These are phyloP conservation scores for Linnemannia hyalina DNA, from an alignment of 192 early-diverging fungal genomes.

Conservation along the genomic window DNA sequence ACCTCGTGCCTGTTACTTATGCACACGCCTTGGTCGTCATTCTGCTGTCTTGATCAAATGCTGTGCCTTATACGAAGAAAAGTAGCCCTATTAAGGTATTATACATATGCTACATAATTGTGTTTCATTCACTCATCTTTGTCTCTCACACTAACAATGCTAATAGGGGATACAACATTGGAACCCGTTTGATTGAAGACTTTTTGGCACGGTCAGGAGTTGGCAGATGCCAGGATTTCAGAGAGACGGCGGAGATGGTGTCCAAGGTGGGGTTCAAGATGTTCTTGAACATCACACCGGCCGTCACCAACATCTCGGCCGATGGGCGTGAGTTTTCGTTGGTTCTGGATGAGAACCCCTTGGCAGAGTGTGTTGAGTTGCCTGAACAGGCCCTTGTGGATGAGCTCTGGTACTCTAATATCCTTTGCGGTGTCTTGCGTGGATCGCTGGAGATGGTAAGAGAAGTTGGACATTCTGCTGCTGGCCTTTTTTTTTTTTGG, in stretches of 20 bases:
- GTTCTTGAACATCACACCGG: slow-evolving; percentile 93
- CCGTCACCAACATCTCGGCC: slow-evolving; percentile 82
- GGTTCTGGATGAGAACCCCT: slow-evolving; percentile 94
- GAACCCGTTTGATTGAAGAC: slow-evolving; percentile 94
- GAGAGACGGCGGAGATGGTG: slow-evolving; percentile 94
- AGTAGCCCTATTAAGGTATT: too few species aligned
- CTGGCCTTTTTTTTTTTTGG: not conserved
- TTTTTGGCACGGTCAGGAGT: slow-evolving; percentile 86
- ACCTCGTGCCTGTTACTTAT: too few species aligned
- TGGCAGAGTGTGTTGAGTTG: slow-evolving; percentile 98
- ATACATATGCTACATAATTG: not conserved
- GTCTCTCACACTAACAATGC: not conserved
- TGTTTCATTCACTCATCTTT: not conserved
- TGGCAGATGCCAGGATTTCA: slow-evolving; percentile 89
- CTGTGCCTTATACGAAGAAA: too few species aligned
- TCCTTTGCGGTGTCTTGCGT: slow-evolving; percentile 93
- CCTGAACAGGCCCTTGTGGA: slow-evolving; percentile 75
- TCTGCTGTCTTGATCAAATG: not conserved
- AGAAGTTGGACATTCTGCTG: not conserved
- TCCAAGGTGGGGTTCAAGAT: slow-evolving; percentile 97
- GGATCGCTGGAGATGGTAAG: slow-evolving; percentile 96
- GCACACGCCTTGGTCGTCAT: not conserved
- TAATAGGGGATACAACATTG: slow-evolving; percentile 97
- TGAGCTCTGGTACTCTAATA: slow-evolving; percentile 97
- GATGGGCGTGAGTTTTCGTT: slow-evolving; percentile 95